Evolutionary conservation across 2,329 filamentous ascomycete genomes (phyloP).

Genomic region (Alternaria atra): DNA sequence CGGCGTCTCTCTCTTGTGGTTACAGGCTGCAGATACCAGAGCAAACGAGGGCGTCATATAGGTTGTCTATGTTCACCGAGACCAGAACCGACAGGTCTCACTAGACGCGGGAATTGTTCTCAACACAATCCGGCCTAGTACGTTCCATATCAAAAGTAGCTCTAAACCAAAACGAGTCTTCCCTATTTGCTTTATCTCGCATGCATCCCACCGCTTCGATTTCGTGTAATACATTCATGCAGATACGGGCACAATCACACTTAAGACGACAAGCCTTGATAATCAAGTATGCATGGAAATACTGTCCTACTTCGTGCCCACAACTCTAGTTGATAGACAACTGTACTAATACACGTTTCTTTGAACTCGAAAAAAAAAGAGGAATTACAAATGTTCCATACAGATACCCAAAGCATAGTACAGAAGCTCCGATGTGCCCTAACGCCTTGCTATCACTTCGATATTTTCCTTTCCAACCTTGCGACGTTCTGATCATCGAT

Average conservation of each 20-base stretch:
- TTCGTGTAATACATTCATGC: background rate
- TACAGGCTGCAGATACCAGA: background rate
- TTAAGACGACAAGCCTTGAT: background rate
- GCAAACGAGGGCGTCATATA: background rate
- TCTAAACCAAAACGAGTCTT: background rate
- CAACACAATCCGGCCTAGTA: background rate
- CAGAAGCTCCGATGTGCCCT: background rate
- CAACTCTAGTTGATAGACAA: background rate
- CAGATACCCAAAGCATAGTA: background rate
- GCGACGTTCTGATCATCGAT: background rate
- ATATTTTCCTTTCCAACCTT: background rate
- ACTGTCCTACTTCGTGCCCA: background rate
- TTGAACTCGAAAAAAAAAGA: background rate
- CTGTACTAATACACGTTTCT: conserved; percentile 9
- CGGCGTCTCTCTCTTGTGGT: background rate
- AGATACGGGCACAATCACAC: background rate
- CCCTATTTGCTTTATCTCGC: background rate
- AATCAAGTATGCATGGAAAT: background rate
- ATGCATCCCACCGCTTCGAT: background rate
- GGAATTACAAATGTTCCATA: background rate
- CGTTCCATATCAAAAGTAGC: background rate
- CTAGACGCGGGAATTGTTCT: background rate
- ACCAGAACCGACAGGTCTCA: background rate
- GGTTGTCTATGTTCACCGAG: background rate
- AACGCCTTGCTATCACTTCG: conserved; percentile 21